Base-by-base conservation (phyloP, 176 grass and related monocot species). In the Miscanthus lutarioriparius region DNA sequence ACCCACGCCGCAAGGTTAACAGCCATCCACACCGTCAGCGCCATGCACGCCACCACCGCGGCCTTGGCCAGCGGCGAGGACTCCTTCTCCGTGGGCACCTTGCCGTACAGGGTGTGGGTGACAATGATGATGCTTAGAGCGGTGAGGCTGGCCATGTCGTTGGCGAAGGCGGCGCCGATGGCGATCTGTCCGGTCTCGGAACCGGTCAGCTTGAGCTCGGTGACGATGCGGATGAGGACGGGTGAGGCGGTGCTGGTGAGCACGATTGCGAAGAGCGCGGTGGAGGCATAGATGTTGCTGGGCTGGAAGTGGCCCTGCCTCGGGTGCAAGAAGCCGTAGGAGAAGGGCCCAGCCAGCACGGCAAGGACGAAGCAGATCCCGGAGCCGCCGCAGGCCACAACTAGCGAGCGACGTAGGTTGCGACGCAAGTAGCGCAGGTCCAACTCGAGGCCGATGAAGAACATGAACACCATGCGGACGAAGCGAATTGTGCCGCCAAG, bases 381-480 rank as follows among this genome's bases (percentile, higher is more conserved):
- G 2, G 89, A 82, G 28, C 86, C 78, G 15, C 80, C 66, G 30
- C 47, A 80, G 7, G 88, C 88, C 15, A 96, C 40, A 0, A 22
- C 36, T 16, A 82, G 14, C 67, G 91, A 91, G 23, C 81, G 91
- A 2, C 83, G 80, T 10, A 90, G 72, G 56, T 78, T 84, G 70
- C 62, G 91, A 14, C 81, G 79, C 1, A 96, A 72, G 88, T 96
- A 96, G 1, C 51, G 41, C 13, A 89, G 67, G 76, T 96, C 94
- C 74, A 96, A 64, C 89, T 93, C 94, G 3, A 93, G 78, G 28
- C 91, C 91, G 23, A 93, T 80, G 80, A 91, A 53, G 73, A 93
- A 96, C 91, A 96, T 89, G 94, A 93, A 91, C 41, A 96, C 2
- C 14, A 91, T 76, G 67, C 91, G 90, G 56, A 65, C 39, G 63